Evolutionary conservation across 2,329 filamentous ascomycete species (phyloP).

Genomic region (Verticillium zaregamsianum): DNA sequence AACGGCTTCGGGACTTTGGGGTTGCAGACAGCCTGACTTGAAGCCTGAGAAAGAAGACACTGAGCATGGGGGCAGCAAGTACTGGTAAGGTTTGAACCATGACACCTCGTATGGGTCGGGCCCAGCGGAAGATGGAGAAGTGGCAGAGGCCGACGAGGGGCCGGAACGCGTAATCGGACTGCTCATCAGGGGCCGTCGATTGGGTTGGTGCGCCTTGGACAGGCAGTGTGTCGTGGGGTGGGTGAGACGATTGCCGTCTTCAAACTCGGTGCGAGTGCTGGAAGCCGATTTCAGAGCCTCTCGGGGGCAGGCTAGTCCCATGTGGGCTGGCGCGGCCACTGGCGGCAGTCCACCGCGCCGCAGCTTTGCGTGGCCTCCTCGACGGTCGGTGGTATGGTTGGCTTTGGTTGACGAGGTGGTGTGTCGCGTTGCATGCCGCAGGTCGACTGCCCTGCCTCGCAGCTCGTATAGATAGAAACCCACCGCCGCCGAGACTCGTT

Average conservation of each 20-base stretch:
- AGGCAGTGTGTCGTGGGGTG: neutral
- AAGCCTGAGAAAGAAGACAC: neutral
- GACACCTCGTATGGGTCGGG: neutral
- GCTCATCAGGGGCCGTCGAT: neutral
- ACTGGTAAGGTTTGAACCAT: neutral
- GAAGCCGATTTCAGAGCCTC: neutral
- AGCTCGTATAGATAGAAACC: neutral
- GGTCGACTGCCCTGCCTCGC: neutral
- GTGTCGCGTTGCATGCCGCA: neutral
- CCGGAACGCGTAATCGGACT: neutral
- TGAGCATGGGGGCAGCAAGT: neutral
- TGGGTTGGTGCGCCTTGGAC: neutral
- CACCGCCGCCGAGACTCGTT: neutral
- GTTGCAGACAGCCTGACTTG: neutral
- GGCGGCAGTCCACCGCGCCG: neutral
- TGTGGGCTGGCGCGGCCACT: neutral
- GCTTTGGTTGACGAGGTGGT: neutral
- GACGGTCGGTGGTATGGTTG: neutral
- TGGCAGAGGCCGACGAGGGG: neutral
- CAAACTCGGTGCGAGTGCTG: neutral
- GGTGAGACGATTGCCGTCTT: neutral
- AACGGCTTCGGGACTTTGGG: neutral
- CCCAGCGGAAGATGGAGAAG: neutral
- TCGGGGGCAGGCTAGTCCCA: neutral
- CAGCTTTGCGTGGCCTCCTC: neutral